Evolutionary conservation across 768 basidiomycete genomes (phyloP).

Genomic region (Xerocomellus chrysenteron): DNA sequence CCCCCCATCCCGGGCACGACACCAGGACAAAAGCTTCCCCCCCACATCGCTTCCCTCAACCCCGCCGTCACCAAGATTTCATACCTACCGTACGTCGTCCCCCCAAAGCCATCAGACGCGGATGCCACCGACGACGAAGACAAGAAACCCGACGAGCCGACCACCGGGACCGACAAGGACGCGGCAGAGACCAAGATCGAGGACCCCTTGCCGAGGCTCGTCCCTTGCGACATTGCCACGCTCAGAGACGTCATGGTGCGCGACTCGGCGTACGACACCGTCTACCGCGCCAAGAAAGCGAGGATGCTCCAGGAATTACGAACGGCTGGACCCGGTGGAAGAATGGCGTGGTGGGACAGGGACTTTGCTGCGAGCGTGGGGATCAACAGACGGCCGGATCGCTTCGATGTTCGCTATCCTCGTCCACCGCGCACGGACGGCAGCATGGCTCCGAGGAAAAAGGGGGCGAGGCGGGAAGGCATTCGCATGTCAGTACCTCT

Average conservation of each 20-base stretch:
- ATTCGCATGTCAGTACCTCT: constrained; percentile 66
- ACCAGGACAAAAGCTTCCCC: constrained; percentile 32
- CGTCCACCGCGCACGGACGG: constrained; percentile 39
- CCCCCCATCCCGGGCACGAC: constrained; percentile 28
- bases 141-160: constrained; percentile 19
- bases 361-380: constrained; percentile 39
- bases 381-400: constrained; percentile 30
- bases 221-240: constrained; percentile 31
- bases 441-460: constrained; percentile 42
- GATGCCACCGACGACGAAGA: constrained; percentile 24
- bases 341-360: constrained; percentile 65
- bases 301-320: constrained; percentile 53
- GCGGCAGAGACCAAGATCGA: constrained; percentile 20
- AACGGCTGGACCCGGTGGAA: constrained; percentile 41
- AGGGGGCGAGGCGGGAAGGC: constrained; percentile 62
- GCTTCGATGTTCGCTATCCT: constrained; percentile 58
- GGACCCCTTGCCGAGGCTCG: constrained; percentile 28
- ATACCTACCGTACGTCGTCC: constrained; percentile 26
- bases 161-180: constrained; percentile 21
- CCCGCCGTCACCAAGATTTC: constrained; percentile 33
- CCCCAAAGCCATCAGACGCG: constrained; percentile 17
- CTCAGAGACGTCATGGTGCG: constrained; percentile 38
- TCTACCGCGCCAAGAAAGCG: constrained; percentile 48
- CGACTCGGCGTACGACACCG: constrained; percentile 48
- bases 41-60: constrained; percentile 33